phyloP scores from a whole-genome alignment of 2,329 filamentous ascomycete species.

The Xylariaceae sp. region DNA sequence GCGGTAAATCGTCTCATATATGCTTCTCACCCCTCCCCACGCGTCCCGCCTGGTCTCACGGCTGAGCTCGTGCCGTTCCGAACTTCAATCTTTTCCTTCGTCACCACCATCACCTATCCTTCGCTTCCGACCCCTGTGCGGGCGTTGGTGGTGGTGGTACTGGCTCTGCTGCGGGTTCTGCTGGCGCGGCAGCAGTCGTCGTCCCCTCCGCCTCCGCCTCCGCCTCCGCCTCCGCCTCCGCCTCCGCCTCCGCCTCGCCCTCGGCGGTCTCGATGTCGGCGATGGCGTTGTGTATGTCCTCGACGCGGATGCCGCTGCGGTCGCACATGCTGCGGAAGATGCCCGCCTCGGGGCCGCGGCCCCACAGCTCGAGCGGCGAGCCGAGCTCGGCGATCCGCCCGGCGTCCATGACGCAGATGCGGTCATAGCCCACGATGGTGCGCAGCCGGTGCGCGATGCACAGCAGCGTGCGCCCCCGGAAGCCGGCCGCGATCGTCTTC shows the following conservation, averaged over 20 bases:
- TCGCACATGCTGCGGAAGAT: slow-evolving; percentile 92
- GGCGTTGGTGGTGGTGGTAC: too few species aligned
- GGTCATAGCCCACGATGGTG: slow-evolving; percentile 89
- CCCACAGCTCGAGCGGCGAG: slow-evolving; percentile 64
- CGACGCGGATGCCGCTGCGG: slow-evolving; percentile 62
- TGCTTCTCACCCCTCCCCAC: too few species aligned
- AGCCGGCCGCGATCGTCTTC: slow-evolving; percentile 74
- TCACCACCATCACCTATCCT: too few species aligned
- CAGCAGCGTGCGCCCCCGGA: slow-evolving; percentile 78
- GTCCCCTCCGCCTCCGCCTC: not conserved
- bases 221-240: not conserved
- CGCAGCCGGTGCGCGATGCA: slow-evolving; percentile 89
- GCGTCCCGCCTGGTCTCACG: too few species aligned
- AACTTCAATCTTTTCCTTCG: too few species aligned
- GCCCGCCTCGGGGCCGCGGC: slow-evolving; percentile 43
- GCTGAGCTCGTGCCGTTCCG: too few species aligned
- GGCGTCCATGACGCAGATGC: slow-evolving; percentile 93
- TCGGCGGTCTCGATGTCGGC: not conserved
- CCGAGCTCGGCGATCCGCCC: slow-evolving; percentile 84
- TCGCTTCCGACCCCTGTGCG: too few species aligned
- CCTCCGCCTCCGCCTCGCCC: not conserved
- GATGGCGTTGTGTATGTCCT: slow-evolving; percentile 42
- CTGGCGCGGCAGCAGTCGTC: too few species aligned
- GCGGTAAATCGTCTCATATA: too few species aligned
- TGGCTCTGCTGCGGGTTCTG: too few species aligned